These are phyloP conservation scores for Erythrophleum fordii DNA, from an alignment of 306 rosid genomes.

Conservation along the genomic window DNA sequence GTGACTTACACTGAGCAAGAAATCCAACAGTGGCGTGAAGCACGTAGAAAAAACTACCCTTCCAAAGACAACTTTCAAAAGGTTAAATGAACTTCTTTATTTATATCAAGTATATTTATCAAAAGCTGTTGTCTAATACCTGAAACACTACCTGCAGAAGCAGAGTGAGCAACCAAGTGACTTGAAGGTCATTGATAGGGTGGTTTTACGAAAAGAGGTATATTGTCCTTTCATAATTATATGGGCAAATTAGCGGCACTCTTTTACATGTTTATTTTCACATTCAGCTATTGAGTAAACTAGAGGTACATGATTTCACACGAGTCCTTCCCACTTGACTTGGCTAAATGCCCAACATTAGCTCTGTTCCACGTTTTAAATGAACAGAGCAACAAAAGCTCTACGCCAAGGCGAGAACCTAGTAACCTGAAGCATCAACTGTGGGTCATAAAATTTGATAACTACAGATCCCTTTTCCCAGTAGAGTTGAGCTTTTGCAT, in stretches of 20 bases:
- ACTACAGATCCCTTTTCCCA: neutral
- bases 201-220: conserved; percentile 70
- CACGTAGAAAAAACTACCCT: conserved; percentile 80
- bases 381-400: neutral
- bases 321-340: neutral
- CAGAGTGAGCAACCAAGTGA: conserved; percentile 32
- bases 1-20: conserved; percentile 71
- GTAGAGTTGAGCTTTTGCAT: neutral
- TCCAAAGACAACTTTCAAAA: conserved; percentile 52
- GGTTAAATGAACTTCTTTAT: conserved; percentile 51
- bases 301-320: neutral
- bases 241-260: neutral
- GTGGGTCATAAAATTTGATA: neutral
- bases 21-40: conserved; percentile 86
- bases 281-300: neutral
- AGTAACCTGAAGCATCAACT: neutral
- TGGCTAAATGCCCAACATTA: neutral
- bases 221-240: neutral
- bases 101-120: conserved; percentile 23
- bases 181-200: conserved; percentile 52
- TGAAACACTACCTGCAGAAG: conserved; percentile 55
- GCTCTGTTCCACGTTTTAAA: neutral
- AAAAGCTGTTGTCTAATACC: conserved; percentile 43
- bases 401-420: neutral
- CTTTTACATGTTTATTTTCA: neutral